These are phyloP conservation scores for Pseudoneurospora amorphoporcata DNA, from an alignment of 495 filamentous ascomycete species.

Conservation along the genomic window DNA sequence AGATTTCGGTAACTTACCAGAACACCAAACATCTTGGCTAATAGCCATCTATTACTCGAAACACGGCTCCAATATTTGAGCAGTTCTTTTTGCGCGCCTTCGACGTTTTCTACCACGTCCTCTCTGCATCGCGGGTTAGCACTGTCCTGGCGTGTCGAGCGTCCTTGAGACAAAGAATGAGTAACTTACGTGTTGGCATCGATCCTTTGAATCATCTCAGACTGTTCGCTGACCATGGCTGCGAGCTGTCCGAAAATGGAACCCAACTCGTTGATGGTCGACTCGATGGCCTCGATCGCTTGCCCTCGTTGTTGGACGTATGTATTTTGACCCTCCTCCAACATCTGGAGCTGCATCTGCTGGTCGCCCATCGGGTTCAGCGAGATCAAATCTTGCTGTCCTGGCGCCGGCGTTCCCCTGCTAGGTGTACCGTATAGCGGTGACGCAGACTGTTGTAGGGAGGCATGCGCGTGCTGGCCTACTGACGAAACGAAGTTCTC, in stretches of 20 bases:
- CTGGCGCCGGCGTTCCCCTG: conserved; percentile 41
- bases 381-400: conserved; percentile 61
- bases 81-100: conserved; percentile 86
- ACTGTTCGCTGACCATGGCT: conserved; percentile 93
- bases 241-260: conserved; percentile 96
- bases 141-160: not conserved
- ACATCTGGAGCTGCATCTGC: conserved; percentile 78
- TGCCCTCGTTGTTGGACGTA: conserved; percentile 92
- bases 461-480: conserved; percentile 52
- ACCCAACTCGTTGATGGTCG: conserved; percentile 86
- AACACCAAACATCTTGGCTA: conserved; percentile 98
- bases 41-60: conserved; percentile 87
- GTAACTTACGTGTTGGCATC: conserved; percentile 68
- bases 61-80: conserved; percentile 96
- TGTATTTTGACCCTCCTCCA: conserved; percentile 84
- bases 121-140: conserved; percentile 49
- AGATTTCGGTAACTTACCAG: conserved; percentile 41
- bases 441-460: conserved; percentile 58
- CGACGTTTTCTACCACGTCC: conserved; percentile 81
- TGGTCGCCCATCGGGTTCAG: conserved; percentile 79
- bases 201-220: conserved; percentile 86
- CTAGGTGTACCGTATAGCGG: conserved; percentile 82
- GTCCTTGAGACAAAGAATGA: not conserved
- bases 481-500: conserved; percentile 94
- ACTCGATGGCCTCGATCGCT: conserved; percentile 93